A percentile compares a stretch with the other conserved stretches of the same genome.
Evolutionary conservation across 108 stramenopile genomes (phyloP).

Genomic region (Conticribra guillardii): DNA sequence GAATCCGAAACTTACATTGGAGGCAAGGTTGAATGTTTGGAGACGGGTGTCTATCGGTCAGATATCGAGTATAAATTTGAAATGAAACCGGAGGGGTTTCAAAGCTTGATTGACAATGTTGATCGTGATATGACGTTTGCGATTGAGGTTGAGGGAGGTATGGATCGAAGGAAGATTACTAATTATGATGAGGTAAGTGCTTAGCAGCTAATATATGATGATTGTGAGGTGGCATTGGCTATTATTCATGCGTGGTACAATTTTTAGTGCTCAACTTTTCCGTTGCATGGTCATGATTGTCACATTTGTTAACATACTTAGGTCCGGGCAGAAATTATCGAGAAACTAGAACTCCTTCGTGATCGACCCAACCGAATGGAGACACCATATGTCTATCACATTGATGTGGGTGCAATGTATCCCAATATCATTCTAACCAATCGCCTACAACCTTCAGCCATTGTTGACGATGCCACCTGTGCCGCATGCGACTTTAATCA

Average conservation of each 20-base stretch:
- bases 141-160: slow-evolving; percentile 95
- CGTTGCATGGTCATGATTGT: too few species aligned
- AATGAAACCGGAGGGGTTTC: slow-evolving; percentile 92
- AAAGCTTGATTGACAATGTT: slow-evolving; percentile 95
- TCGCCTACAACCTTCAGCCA: slow-evolving; percentile 96
- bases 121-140: slow-evolving; percentile 97
- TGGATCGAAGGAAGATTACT: slow-evolving; percentile 83
- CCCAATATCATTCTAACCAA: slow-evolving; percentile 99
- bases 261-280: not conserved
- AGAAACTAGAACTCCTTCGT: slow-evolving; percentile 93
- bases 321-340: slow-evolving; percentile 81
- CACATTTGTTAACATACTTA: too few species aligned
- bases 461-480: slow-evolving; percentile 95
- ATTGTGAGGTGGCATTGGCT: not conserved
- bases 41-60: slow-evolving; percentile 98
- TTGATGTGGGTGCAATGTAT: slow-evolving; percentile 99
- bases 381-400: slow-evolving; percentile 95
- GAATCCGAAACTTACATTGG: slow-evolving; percentile 99
- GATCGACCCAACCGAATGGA: slow-evolving; percentile 93
- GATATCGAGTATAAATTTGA: slow-evolving; percentile 95
- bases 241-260: not conserved
- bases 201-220: not conserved
- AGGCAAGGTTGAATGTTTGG: slow-evolving; percentile 98
- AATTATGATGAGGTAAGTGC: slow-evolving; percentile 97
- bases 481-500: slow-evolving; percentile 98